Base-by-base conservation (phyloP, 106 monocot genomes). In the Allium sativum region DNA sequence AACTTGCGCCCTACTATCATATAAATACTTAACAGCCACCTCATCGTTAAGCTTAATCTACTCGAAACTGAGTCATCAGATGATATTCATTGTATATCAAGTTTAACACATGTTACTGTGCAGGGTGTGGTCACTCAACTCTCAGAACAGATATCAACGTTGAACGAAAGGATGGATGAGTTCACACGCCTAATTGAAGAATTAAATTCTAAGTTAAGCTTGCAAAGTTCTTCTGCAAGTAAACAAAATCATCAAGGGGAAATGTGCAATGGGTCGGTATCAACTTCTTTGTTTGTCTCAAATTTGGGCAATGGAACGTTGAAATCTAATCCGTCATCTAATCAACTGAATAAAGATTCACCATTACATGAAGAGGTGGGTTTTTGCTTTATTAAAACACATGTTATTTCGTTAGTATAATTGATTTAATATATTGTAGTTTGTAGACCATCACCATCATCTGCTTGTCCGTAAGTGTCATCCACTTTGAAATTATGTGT, bases 151-250 rank as follows among this genome's bases (percentile, higher is more conserved):
- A 84, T 98, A 62, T 76, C 79, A 44, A 98, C 88, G 8, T 80
- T 98, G 65, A 91, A 85, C 61, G 96, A 88, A 71, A 82, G 88
- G 46, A 85, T 98, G 79, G 87, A 91, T 42, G 87, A 76, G 54
- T 92, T 98, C 45, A 81, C 84, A 17, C 78, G 77, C 2, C 72
- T 69, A 42, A 84, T 98, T n/a, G 91, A 98, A 65, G 84, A 84
- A 46, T 56, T 92, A 11, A 92, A 76, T 74, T 88, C 75, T 14
- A 98, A 85, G 56, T 72, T 96, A 18, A 65, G 54, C 40, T 40
- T 45, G 19, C 71, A 48, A 46, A 87, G 74, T 48, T 12, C 79
- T 50, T 87, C 90, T 3, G 14, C 62, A 43, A 82, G 81, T 65
- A 83, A 86, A 42, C 86, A 87, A 31, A 81, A 90, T 65, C 59